These are phyloP conservation scores for Capsicum rhomboideum DNA, from an alignment of 257 asterid species.

Conservation along the genomic window DNA sequence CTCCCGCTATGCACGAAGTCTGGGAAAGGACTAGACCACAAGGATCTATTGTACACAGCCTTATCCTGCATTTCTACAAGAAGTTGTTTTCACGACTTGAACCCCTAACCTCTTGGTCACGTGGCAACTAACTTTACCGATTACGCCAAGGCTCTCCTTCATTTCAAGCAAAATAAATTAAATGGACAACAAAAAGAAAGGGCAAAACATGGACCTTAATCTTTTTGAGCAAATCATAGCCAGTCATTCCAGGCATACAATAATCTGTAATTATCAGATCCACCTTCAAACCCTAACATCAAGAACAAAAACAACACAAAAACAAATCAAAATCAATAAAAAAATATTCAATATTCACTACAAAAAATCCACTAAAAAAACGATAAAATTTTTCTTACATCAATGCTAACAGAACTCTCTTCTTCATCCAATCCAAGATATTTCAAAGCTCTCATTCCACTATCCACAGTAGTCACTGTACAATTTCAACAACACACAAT, in stretches of 20 bases:
- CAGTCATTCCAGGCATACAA: constrained; percentile 98
- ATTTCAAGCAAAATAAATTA: background rate
- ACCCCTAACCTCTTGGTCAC: background rate
- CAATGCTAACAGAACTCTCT: constrained; percentile 43
- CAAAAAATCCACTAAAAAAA: background rate
- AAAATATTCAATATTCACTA: background rate
- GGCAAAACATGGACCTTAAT: constrained; percentile 46
- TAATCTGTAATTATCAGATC: constrained; percentile 88
- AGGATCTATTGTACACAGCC: background rate
- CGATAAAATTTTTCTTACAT: constrained; percentile 29
- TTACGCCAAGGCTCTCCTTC: background rate
- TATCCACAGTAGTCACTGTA: constrained; percentile 86
- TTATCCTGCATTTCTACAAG: background rate
- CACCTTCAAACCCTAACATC: constrained; percentile 69
- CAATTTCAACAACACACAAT: constrained; percentile 4
- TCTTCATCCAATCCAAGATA: constrained; percentile 77
- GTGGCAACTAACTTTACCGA: background rate
- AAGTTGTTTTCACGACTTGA: background rate
- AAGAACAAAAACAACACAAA: constrained; percentile 4
- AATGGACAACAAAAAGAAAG: background rate
- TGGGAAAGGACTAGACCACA: background rate
- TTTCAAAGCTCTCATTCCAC: constrained; percentile 85
- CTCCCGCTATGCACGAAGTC: no score
- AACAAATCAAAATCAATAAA: background rate
- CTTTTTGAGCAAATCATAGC: constrained; percentile 75